These are phyloP conservation scores for Phytophthora capsici DNA, from an alignment of 352 stramenopile genomes.

Conservation along the genomic window DNA sequence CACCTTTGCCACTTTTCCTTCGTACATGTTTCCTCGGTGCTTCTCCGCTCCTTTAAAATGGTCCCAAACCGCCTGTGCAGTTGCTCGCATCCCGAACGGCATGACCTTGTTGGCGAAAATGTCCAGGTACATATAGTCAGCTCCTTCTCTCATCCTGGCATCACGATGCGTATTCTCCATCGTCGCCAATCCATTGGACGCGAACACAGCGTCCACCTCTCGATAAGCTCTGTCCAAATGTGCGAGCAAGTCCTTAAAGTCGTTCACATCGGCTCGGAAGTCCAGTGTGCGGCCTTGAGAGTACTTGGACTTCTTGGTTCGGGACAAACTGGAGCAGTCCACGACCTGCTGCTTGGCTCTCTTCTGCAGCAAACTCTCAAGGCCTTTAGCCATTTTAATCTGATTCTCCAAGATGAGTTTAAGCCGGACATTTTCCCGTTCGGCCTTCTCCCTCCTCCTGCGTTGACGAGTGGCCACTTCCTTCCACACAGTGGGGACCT, in stretches of 20 bases:
- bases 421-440: conserved; percentile 59
- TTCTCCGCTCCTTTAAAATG: conserved; percentile 53
- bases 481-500: conserved; percentile 38
- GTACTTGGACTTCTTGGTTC: conserved; percentile 43
- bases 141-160: conserved; percentile 45
- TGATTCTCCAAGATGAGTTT: conserved; percentile 58
- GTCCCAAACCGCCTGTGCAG: conserved; percentile 47
- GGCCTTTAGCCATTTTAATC: conserved; percentile 38
- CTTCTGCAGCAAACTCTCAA: conserved; percentile 44
- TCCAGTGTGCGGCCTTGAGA: conserved; percentile 42
- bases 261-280: conserved; percentile 41
- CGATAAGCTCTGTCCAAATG: conserved; percentile 41
- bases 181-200: conserved; percentile 39
- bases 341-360: conserved; percentile 41
- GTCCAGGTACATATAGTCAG: conserved; percentile 51
- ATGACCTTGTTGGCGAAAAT: conserved; percentile 55
- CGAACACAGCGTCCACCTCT: conserved; percentile 48
- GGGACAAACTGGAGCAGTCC: conserved; percentile 41
- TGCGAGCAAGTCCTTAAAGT: conserved; percentile 43
- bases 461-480: conserved; percentile 49
- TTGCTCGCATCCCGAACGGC: conserved; percentile 50
- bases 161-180: conserved; percentile 50
- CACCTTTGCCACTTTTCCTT: conserved; percentile 49
- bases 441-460: conserved; percentile 43
- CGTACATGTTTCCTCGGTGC: conserved; percentile 49